Evolutionary conservation across 305 asterid genomes (phyloP), one percentile per base, ranked within the genome.

Genomic region (Euphrasia arctica): DNA sequence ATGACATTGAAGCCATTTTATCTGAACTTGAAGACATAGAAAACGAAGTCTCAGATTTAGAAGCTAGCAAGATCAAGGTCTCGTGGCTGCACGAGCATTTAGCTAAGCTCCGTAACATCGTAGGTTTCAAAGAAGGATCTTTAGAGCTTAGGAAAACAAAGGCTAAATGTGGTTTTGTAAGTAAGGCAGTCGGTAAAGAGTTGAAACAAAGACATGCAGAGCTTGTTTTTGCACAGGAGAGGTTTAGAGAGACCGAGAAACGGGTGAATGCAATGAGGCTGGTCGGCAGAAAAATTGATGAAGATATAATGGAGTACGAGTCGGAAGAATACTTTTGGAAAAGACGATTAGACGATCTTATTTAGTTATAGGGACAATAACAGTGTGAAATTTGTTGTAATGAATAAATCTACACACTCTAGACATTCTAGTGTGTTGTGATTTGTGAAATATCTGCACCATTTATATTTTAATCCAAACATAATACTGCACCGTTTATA

Each of bases 41-140:
- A 68, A 67, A 41, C 11, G 80, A 74, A 63, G 55, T 82, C 27
- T 70, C 70, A 2, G 82, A 82, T 22, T 62, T 77, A 9, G 79
- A 68, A 31, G 75, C 64, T 45, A 70, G 77, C 49, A 70, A 68
- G 55, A 70, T 79, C 45, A 56, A 72, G 1, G 78, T 82, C 10
- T 65, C 80, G 4, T 82, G 87, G 87, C 65, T 81, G 62, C 73
- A 51, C 10, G 57, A 58, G 52, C n/a, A n/a, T n/a, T n/a, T n/a
- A n/a, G n/a, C n/a, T n/a, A n/a, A n/a, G n/a, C n/a, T n/a, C n/a
- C n/a, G n/a, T n/a, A n/a, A n/a, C n/a, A n/a, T n/a, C n/a, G n/a
- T n/a, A n/a, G n/a, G n/a, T n/a, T n/a, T n/a, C 71, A 78, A 43
- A 15, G 66, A 67, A 14, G 58, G 68, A 58, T 58, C 60, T 9